phyloP scores from a whole-genome alignment of 2,329 filamentous ascomycete species.

The Colletotrichum lini region DNA sequence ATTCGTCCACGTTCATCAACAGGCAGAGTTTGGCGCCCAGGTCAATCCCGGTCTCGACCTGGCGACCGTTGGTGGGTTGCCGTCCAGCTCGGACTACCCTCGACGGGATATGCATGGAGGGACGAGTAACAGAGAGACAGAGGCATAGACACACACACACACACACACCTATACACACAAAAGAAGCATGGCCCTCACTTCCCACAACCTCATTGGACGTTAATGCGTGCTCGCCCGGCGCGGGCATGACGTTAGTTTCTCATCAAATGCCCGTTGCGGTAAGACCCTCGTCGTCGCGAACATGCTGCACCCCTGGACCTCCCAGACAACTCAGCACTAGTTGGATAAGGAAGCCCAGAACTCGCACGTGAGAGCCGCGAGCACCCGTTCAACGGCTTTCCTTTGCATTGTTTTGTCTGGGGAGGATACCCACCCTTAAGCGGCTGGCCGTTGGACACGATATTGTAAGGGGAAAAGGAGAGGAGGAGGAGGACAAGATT shows the following conservation, averaged over 20 bases:
- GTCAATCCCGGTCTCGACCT: slow-evolving; percentile 11
- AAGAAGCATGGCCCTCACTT: background rate
- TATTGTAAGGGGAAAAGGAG: background rate
- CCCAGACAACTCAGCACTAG: slow-evolving; percentile 23
- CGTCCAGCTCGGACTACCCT: slow-evolving; percentile 18
- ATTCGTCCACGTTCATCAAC: slow-evolving; percentile 13
- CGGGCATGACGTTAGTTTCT: slow-evolving; percentile 41
- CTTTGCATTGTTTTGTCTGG: background rate
- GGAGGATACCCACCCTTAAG: slow-evolving; percentile 1
- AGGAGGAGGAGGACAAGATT: slow-evolving; percentile 15
- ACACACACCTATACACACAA: no score
- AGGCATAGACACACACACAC: no score
- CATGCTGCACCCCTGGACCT: slow-evolving; percentile 27
- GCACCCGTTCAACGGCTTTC: background rate
- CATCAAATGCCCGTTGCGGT: slow-evolving; percentile 40
- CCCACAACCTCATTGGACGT: background rate
- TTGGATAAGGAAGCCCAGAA: slow-evolving; percentile 4
- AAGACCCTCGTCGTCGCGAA: slow-evolving; percentile 23
- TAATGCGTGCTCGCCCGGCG: slow-evolving; percentile 22
- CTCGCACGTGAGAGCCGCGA: background rate
- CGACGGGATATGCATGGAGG: slow-evolving; percentile 2
- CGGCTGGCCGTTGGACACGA: background rate
- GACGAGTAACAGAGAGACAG: no score
- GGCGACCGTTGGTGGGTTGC: slow-evolving; percentile 1
- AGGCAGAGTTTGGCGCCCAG: slow-evolving; percentile 12